Evolutionary conservation across 2,329 filamentous ascomycete genomes (phyloP).

Genomic region (Penicillium sp.): DNA sequence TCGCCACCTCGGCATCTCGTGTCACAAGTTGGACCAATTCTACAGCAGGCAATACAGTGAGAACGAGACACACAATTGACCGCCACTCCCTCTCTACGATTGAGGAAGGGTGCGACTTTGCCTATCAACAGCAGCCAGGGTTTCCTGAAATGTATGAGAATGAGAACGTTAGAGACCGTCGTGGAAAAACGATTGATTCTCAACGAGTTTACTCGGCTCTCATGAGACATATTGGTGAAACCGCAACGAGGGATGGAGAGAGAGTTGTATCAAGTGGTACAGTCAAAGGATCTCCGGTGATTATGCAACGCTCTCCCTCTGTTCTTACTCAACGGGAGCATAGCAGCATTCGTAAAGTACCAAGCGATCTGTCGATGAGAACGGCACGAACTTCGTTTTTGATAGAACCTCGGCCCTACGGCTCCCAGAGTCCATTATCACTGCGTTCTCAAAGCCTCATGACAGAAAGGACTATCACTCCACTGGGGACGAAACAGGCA

Average conservation of each 20-base stretch:
- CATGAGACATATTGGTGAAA: conserved; percentile 36
- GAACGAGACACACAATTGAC: conserved; percentile 28
- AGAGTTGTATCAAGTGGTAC: conserved; percentile 26
- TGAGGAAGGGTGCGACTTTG: conserved; percentile 34
- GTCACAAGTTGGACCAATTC: conserved; percentile 50
- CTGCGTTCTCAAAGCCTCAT: neutral
- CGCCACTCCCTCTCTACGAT: conserved; percentile 42
- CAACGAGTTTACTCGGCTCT: conserved; percentile 42
- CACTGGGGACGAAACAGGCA: conserved; percentile 3
- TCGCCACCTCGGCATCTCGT: conserved; percentile 37
- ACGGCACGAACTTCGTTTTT: conserved; percentile 30
- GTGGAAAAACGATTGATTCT: conserved; percentile 29
- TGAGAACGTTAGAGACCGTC: neutral
- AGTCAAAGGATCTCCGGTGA: conserved; percentile 27
- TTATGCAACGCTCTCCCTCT: conserved; percentile 28
- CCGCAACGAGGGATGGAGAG: conserved; percentile 16
- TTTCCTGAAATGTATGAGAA: conserved; percentile 13
- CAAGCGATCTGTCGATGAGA: conserved; percentile 28
- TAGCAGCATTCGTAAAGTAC: conserved; percentile 28
- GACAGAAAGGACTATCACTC: conserved; percentile 10
- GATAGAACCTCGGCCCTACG: conserved; percentile 17
- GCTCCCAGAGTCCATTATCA: conserved; percentile 9
- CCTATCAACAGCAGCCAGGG: conserved; percentile 22
- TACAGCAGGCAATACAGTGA: conserved; percentile 39
- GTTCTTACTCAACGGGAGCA: conserved; percentile 21